Evolutionary conservation across 2,329 filamentous ascomycete genomes (phyloP), one percentile per base, ranked within the genome.

Genomic region (Talaromyces sp.): DNA sequence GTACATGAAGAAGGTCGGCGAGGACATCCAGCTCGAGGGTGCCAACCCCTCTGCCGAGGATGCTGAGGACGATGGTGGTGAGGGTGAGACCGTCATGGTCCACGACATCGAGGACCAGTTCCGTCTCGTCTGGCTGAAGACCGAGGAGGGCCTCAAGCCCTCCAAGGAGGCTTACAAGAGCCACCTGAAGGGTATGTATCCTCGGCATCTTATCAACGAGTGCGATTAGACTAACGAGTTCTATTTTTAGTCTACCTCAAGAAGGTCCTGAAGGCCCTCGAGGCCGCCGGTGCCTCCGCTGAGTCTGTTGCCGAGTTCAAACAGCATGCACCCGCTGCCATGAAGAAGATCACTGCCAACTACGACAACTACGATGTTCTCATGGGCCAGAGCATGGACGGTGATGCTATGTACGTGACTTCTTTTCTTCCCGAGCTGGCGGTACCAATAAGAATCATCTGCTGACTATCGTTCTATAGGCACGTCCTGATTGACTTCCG

Each of bases 321-420:
- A 84, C 84, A 81, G 64, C 86, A 86, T 66, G 92, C 91, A 54
- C 73, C 79, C 61, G 77, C 63, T 51, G 95, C 85, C 73, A 87
- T 90, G 77, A 96, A 96, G 84, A 87, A 90, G 82, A 85, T 84
- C 72, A 82, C 96, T 63, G 80, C 88, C 74, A 93, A 90, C 80
- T 96, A 96, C 84, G 92, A 96, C 82, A 90, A 97, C 82, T 96
- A 88, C 76, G 93, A 97, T 77, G 93, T 97, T 79, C 89, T 89
- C 78, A 90, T 89, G 67, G 92, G 93, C 80, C 87, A 94, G 82
- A 88, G 86, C 67, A 95, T 96, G 90, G 85, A 95, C 78, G 87
- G 89, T 67, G 90, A 96, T 70, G 92, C 88, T 81, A 96, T 97
- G 94, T 94, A 81, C 70, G 89, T 84, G 40, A n/a, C 17, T 24